Percentiles rank a stretch among this genome's conserved stretches.
phyloP scores from a whole-genome alignment of 495 filamentous ascomycete species.

The Mytilinidion resinicola region DNA sequence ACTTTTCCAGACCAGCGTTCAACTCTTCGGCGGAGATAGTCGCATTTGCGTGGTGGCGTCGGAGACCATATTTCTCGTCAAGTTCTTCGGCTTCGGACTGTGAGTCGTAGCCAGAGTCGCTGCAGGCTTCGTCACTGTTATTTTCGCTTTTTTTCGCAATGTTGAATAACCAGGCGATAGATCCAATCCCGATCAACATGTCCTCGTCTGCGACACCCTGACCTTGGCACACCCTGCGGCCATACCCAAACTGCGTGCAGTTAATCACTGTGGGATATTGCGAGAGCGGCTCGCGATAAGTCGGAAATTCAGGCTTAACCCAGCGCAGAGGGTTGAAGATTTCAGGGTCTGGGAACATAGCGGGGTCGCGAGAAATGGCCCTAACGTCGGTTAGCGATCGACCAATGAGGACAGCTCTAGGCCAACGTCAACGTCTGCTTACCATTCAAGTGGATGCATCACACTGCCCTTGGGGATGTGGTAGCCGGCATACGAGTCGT shows the following conservation, averaged over 20 bases:
- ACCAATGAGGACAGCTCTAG: neutral
- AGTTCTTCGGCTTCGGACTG: conserved; percentile 8
- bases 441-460: conserved; percentile 50
- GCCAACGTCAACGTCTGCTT: conserved; percentile 1
- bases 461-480: conserved; percentile 51
- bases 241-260: conserved; percentile 55
- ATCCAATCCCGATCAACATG: conserved; percentile 51
- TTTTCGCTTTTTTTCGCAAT: conserved; percentile 39
- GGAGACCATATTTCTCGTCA: neutral
- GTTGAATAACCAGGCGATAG: conserved; percentile 53
- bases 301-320: conserved; percentile 42
- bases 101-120: conserved; percentile 4
- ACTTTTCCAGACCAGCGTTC: conserved; percentile 25
- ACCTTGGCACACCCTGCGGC: conserved; percentile 54
- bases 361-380: conserved; percentile 33
- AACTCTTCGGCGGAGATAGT: conserved; percentile 26
- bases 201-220: conserved; percentile 50
- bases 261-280: conserved; percentile 49
- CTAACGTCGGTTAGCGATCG: conserved; percentile 15
- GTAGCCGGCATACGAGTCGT: conserved; percentile 53
- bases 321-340: conserved; percentile 36
- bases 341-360: conserved; percentile 32
- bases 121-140: neutral
- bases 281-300: conserved; percentile 50
- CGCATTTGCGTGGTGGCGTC: conserved; percentile 20